A percentile compares a stretch with the other conserved stretches of the same genome.
phyloP scores from a whole-genome alignment of 2,329 filamentous ascomycete genomes.

The Aotearoamyces nothofagi region DNA sequence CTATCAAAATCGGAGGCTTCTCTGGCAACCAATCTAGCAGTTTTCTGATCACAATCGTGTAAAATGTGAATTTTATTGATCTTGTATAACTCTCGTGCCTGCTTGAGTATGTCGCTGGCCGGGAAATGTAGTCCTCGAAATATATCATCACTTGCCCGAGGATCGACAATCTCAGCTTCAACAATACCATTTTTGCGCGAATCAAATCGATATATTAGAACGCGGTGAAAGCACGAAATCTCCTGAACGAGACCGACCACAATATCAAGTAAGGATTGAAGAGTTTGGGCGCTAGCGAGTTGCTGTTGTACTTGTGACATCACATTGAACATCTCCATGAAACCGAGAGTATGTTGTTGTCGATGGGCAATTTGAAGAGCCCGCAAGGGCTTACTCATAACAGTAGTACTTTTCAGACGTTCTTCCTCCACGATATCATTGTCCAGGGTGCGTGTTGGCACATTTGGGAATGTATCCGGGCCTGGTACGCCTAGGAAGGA shows the following conservation, averaged over 20 bases:
- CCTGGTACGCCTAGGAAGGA: conserved; percentile 5
- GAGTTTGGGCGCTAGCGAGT: conserved; percentile 5
- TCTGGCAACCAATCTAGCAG: conserved; percentile 65
- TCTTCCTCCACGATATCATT: conserved; percentile 6
- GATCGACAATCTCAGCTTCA: conserved; percentile 4
- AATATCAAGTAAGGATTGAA: conserved; percentile 8
- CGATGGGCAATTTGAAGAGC: conserved; percentile 8
- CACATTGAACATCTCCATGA: conserved; percentile 12
- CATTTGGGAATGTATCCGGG: not conserved
- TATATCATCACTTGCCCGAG: conserved; percentile 3
- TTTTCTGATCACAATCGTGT: conserved; percentile 68
- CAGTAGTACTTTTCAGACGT: conserved; percentile 5
- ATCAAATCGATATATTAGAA: conserved; percentile 12
- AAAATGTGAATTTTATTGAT: conserved; percentile 75
- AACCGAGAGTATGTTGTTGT: conserved; percentile 6
- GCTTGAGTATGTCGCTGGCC: conserved; percentile 69
- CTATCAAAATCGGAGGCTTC: conserved; percentile 53
- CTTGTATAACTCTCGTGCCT: conserved; percentile 72
- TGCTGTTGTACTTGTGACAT: conserved; percentile 11
- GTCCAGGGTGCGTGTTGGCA: conserved; percentile 3
- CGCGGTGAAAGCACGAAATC: conserved; percentile 9
- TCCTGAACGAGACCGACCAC: conserved; percentile 12
- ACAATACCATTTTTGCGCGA: conserved; percentile 4
- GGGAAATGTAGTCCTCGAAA: conserved; percentile 50
- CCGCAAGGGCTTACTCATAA: conserved; percentile 7